Evolutionary conservation across 2,329 filamentous ascomycete genomes (phyloP), one percentile per base, ranked within the genome.

Genomic region (Microcyclosporella mali): DNA sequence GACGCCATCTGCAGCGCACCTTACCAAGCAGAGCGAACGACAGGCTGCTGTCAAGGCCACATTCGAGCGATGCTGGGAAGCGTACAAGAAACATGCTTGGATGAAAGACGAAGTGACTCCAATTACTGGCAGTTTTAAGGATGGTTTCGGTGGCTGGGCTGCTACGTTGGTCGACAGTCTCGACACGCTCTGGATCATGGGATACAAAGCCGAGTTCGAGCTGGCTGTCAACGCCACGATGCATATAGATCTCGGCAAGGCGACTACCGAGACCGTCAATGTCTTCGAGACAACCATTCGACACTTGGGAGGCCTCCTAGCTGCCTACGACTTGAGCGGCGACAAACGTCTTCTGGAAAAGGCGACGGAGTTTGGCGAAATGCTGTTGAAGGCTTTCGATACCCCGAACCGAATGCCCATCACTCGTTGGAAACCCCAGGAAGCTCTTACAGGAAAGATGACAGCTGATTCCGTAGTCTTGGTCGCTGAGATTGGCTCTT

Each of bases 241-340:
- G 32, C 55, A 53, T 17, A 69, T 74, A 37, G 63, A 73, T 46
- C 69, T 73, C 36, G 62, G 65, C 3, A 58, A 59, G 10, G 56
- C 66, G 3, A 59, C 56, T 2, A 48, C 64, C 16, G 63, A 67
- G 15, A 60, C 55, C 14, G 50, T 73, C 52, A 73, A 73, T 43
- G 65, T 73, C 4, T 72, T 73, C 44, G 70, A 74, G 49, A 73
- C 70, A 0, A 73, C 67, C 15, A 73, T 73, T 60, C 52, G 64
- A n/a, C 61, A 66, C 49, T 47, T 66, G 17, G 64, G 64, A 2
- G 64, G 64, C 8, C 56, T 66, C 31, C 47, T 66, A 2, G 42
- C 61, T 6, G 61, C 59, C 2, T 66, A 65, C 41, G 64, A 66
- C 32, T 37, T 66, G 17, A 63, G 60, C 46, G 58, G 55, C 16